Base-by-base conservation (phyloP, 176 grass and related monocot species). In the Avena eriantha region DNA sequence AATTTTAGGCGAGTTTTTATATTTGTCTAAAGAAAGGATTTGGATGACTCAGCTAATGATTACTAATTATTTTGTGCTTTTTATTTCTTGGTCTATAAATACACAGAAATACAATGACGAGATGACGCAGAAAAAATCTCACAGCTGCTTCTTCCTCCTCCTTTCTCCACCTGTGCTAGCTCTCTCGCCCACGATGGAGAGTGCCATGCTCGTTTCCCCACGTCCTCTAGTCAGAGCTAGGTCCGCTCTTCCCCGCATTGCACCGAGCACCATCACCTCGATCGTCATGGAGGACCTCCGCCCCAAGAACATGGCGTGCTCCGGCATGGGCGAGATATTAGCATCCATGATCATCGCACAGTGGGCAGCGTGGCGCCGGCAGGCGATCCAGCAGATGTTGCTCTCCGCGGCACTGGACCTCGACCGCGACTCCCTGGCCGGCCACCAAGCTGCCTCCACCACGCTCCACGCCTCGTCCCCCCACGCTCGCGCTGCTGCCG, bases 371-470 rank as follows among this genome's bases (percentile, higher is more conserved):
- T 88, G 92, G 33, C 93, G 87, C 26, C 93, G 89, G 3, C 89
- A 95, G 86, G 88, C 91, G 29, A 82, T 85, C 84, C 90, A 93
- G 81, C 91, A 93, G 68, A 93, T 95, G 88, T 48, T 94, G 87
- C 85, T 94, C 1, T 58, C 7, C 18, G 9, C 19, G 92, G 91
- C 78, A 6, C 21, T 60, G 24, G 24, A 64, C 60, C 85, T 90
- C 11, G 90, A 95, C 69, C 86, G 90, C 4, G 93, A 98, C 19
- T 91, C 89, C 13, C 89, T 95, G 8, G 95, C 93, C 22, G 86
- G 90, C 59, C 89, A 95, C 77, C 95, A 98, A 79, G 89, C 96
- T 73, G 96, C 93, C 31, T 95, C 96, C 81, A 98, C 96, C 81
- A 98, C 92, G 91, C 90, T 95, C 58, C 88, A 98, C 59, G 89